These are phyloP conservation scores for Chaetomiaceae sp. DNA, from an alignment of 2,329 filamentous ascomycete genomes.

Conservation along the genomic window DNA sequence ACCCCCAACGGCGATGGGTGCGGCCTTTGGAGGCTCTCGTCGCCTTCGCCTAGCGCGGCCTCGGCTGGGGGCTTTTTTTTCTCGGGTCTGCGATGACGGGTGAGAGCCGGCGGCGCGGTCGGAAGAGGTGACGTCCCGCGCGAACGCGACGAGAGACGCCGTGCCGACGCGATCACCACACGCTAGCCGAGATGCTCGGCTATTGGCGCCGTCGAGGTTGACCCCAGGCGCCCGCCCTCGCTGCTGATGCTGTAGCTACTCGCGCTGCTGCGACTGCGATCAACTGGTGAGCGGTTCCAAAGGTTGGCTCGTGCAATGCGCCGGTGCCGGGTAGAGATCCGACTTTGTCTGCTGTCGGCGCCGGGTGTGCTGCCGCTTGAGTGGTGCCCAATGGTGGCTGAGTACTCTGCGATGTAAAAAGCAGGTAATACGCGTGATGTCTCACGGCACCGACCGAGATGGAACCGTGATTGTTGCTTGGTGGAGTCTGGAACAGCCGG, in stretches of 20 bases:
- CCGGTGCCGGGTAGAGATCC: not conserved
- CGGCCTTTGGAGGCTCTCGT: not conserved
- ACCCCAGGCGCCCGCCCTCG: not conserved
- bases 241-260: not conserved
- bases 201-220: not conserved
- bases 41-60: conserved; percentile 1
- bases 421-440: conserved; percentile 20
- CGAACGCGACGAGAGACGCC: not conserved
- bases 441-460: conserved; percentile 23
- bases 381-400: conserved; percentile 10
- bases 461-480: conserved; percentile 17
- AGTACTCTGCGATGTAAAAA: conserved; percentile 5
- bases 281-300: not conserved
- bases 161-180: not conserved
- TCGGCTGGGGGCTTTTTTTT: not conserved
- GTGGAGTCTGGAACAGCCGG: conserved; percentile 23
- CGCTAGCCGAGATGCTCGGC: no score
- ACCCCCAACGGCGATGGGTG: conserved; percentile 3
- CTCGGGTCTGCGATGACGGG: not conserved
- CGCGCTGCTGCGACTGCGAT: not conserved
- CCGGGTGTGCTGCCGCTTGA: conserved; percentile 9
- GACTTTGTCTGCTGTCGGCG: not conserved
- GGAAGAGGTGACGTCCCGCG: conserved; percentile 2
- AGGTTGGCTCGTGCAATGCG: not conserved
- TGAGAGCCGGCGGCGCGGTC: conserved; percentile 3